phyloP scores from a whole-genome alignment of 495 filamentous ascomycete genomes.

The Penicillium manginii region DNA sequence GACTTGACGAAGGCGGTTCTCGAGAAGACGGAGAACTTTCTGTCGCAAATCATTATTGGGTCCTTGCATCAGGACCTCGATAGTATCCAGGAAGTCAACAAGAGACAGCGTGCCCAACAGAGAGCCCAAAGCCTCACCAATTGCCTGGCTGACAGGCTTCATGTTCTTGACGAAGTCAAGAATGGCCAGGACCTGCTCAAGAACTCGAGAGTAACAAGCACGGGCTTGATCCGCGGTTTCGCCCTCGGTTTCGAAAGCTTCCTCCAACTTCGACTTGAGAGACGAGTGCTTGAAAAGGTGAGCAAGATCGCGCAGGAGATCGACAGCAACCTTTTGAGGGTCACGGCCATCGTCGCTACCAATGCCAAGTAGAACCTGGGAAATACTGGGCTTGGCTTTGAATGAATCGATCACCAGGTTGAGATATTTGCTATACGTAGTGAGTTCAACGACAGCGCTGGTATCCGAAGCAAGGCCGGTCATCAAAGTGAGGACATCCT shows the following conservation, averaged over 20 bases:
- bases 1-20: slow-evolving; percentile 70
- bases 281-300: slow-evolving; percentile 50
- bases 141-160: slow-evolving; percentile 64
- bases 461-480: slow-evolving; percentile 53
- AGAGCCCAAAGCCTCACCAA: slow-evolving; percentile 69
- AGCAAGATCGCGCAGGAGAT: slow-evolving; percentile 58
- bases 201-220: slow-evolving; percentile 66
- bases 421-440: slow-evolving; percentile 70
- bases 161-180: slow-evolving; percentile 61
- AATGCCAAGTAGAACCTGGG: slow-evolving; percentile 67
- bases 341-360: slow-evolving; percentile 64
- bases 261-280: slow-evolving; percentile 46
- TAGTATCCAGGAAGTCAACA: slow-evolving; percentile 80
- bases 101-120: slow-evolving; percentile 80
- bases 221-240: slow-evolving; percentile 61
- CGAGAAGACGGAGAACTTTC: slow-evolving; percentile 78
- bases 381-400: slow-evolving; percentile 69
- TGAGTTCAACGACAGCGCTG: slow-evolving; percentile 66
- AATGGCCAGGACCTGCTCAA: slow-evolving; percentile 69
- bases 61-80: slow-evolving; percentile 74
- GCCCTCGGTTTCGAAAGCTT: slow-evolving; percentile 40
- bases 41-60: slow-evolving; percentile 72
- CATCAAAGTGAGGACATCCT: slow-evolving; percentile 50
- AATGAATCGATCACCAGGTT: slow-evolving; percentile 72
- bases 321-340: slow-evolving; percentile 59